Evolutionary conservation across 225 moss, liverwort and hornwort genomes (phyloP), one percentile per base, ranked within the genome.

Genomic region (Neckera pumila): DNA sequence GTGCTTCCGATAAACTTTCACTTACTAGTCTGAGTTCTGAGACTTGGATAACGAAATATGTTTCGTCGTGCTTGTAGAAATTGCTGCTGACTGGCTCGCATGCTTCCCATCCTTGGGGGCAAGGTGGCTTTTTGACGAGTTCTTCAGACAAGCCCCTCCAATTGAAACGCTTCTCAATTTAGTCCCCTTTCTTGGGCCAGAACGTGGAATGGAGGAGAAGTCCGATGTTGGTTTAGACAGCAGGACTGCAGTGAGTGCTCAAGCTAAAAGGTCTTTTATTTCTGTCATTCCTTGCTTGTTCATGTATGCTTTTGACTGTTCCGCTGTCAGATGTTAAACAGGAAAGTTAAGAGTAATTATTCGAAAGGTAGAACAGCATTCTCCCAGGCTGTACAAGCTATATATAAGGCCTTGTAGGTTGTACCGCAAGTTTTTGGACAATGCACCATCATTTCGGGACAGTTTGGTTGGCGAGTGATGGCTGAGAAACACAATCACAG

Each of bases 41-140:
- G 63, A 45, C 85, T 73, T 86, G 45, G 53, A 79, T 86, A 14
- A 47, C 57, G 34, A 85, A 31, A n/a, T 57, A 61, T 81, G 30
- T 80, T 80, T 60, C 25, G 65, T 65, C 70, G 75, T 90, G 85
- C 54, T 76, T 93, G 90, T 89, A 98, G 98, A 94, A 89, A 93
- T 98, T 79, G 93, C 97, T 88, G 92, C 93, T 49, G 95, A 96
- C 91, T 98, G 98, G 98, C 94, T 98, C n/a, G 93, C 95, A 70
- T 96, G 95, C 92, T 97, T 97, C 89, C 89, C 97, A 80, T 91
- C 92, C 38, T 87, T 36, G 57, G 92, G 63, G 72, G 88, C 82
- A 88, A 93, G 90, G 58, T 92, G 89, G 86, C 92, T 97, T 75
- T 96, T 98, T 76, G 95, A 97, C 80, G 95, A 94, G 82, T 96